Evolutionary conservation across 129 eudicot species (phyloP), one percentile per base, ranked within the genome.

Genomic region (Tanacetum coccineum): DNA sequence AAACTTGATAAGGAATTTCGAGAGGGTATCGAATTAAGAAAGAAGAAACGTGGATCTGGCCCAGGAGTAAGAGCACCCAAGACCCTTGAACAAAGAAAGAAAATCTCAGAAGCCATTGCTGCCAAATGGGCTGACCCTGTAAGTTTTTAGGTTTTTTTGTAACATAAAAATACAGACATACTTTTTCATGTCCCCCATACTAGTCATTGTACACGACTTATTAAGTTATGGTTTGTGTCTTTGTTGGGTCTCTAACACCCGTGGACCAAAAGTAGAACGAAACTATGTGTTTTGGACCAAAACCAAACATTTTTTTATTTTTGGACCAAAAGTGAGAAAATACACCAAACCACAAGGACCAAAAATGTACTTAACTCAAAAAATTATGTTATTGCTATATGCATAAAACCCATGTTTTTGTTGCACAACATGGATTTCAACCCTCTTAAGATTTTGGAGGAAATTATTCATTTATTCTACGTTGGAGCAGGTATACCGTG

Each of bases 81-180:
- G 48, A 80, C 96, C 36, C 83, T 64, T 25, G 87, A 88, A 71
- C 99, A 93, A 67, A 83, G 88, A 66, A 86, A 71, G 81, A 93
- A 84, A 83, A 93, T 93, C 74, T 78, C 99, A 61, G 95, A 67
- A 65, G 88, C 99, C 49, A 84, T 93, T 76, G 83, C 90, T 74
- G 95, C 99, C 64, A 93, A 93, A 82, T 89, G 99, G 96, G 95
- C 95, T 45, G 99, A 93, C 88, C 99, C 93, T 64, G 99, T 93
- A 82, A 89, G 99, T 42, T 53, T 40, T 28, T 46, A 49, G 39
- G 11, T 30, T 30, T 36, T 68, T 67, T 6, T 25, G 15, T 36
- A 15, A 13, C 54, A 49, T 49, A n/a, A 15, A 49, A 36, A 36
- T 36, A 36, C 1, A 1, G 42, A 36, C 9, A 36, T 36, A 36